A percentile compares a stretch with the other conserved stretches of the same genome.
Conservation (phyloP, 495 filamentous ascomycete genomes). For the Neurospora discreta region DNA sequence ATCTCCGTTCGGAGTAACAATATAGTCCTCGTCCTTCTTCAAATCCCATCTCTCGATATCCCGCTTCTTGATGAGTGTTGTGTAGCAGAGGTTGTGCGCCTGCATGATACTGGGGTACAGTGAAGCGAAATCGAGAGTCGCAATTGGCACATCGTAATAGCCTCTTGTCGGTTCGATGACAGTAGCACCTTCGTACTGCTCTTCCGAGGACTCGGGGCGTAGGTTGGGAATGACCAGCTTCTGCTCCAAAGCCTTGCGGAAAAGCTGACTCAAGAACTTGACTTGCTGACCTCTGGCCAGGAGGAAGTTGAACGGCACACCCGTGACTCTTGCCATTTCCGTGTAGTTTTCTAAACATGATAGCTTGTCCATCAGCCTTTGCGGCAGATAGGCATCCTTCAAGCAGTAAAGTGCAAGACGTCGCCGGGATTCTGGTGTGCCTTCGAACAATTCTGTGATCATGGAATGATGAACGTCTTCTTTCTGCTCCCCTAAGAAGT, state of each 20-base stretch:
- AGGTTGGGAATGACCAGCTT: conserved; percentile 88
- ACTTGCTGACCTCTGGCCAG: conserved; percentile 90
- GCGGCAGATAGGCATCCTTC: conserved; percentile 94
- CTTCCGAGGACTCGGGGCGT: conserved; percentile 48
- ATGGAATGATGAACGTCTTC: conserved; percentile 98
- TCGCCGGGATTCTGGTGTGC: conserved; percentile 80
- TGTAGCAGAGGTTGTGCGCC: conserved; percentile 98
- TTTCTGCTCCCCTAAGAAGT: conserved; percentile 95
- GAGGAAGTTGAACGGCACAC: conserved; percentile 93
- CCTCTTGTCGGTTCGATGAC: conserved; percentile 92
- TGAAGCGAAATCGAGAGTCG: conserved; percentile 96
- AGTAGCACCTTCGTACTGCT: conserved; percentile 95
- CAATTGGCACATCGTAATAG: conserved; percentile 89
- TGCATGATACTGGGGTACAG: conserved; percentile 99
- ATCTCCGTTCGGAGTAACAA: conserved; percentile 87
- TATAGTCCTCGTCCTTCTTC: conserved; percentile 86
- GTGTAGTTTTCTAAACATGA: conserved; percentile 98
- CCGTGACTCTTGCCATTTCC: conserved; percentile 98
- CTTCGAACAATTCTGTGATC: conserved; percentile 97
- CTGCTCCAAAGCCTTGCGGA: conserved; percentile 86
- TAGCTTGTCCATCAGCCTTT: conserved; percentile 91
- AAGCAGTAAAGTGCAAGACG: conserved; percentile 92
- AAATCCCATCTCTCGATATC: conserved; percentile 60
- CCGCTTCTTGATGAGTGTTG: conserved; percentile 77
- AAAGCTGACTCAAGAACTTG: conserved; percentile 95